phyloP scores from a whole-genome alignment of 2,329 filamentous ascomycete species.

The Fulvia fulva region DNA sequence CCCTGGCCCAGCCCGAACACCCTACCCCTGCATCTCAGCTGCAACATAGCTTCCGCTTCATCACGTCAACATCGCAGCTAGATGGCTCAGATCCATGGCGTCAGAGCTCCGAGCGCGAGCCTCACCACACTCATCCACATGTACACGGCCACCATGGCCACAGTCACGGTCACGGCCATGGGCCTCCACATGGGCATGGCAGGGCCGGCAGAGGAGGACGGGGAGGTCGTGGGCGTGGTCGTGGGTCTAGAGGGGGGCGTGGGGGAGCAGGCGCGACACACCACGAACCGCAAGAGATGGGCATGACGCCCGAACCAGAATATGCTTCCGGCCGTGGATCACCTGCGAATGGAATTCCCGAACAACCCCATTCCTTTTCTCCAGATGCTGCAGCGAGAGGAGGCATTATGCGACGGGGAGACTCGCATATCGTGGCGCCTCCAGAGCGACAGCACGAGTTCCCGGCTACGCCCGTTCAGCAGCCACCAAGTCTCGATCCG shows the following conservation, averaged over 20 bases:
- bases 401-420: conserved; percentile 2
- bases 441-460: conserved; percentile 21
- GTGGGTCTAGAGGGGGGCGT: conserved; percentile 40
- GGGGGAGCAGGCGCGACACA: conserved; percentile 20
- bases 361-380: conserved; percentile 13
- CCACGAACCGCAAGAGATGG: conserved; percentile 27
- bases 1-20: conserved; percentile 23
- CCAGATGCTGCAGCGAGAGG: conserved; percentile 10
- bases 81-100: conserved; percentile 32
- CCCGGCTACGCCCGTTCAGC: conserved; percentile 23
- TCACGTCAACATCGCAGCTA: conserved; percentile 29
- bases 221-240: conserved; percentile 35
- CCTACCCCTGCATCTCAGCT: conserved; percentile 17
- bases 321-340: conserved; percentile 36
- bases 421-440: conserved; percentile 9
- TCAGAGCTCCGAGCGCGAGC: conserved; percentile 16
- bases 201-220: conserved; percentile 25
- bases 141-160: not conserved
- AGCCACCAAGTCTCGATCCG: conserved; percentile 13
- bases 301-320: conserved; percentile 35
- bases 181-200: conserved; percentile 30
- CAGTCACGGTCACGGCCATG: conserved; percentile 1
- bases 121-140: not conserved
- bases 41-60: conserved; percentile 31
- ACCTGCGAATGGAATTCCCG: conserved; percentile 34